A percentile compares a stretch with the other conserved stretches of the same genome.
These are phyloP conservation scores for Citrullus amarus DNA, from an alignment of 306 rosid species.

Conservation along the genomic window DNA sequence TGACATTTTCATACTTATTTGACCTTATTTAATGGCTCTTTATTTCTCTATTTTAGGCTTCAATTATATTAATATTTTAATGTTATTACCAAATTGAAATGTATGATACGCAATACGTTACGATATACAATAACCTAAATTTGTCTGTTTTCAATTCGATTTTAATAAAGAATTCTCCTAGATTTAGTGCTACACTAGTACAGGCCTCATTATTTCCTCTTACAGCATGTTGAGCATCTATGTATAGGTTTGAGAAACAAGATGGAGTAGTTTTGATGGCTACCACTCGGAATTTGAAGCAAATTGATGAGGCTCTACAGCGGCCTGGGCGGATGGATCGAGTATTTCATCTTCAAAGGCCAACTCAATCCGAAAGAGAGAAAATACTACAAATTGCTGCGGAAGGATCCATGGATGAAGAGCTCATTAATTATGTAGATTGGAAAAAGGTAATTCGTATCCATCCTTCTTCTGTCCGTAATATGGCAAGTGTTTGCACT, in stretches of 20 bases:
- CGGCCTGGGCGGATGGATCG: constrained; percentile 99
- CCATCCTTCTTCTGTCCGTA: neutral
- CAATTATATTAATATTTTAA: too few relatives aligned
- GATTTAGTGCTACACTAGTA: neutral
- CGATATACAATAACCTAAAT: too few relatives aligned
- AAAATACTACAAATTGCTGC: constrained; percentile 66
- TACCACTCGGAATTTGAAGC: constrained; percentile 81
- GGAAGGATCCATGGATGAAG: constrained; percentile 80
- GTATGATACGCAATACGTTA: too few relatives aligned
- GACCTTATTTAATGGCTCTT: too few relatives aligned
- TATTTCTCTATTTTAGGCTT: too few relatives aligned
- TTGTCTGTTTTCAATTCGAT: neutral
- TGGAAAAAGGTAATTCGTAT: constrained; percentile 73
- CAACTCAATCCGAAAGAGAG: constrained; percentile 86
- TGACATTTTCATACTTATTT: too few relatives aligned
- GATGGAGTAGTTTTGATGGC: constrained; percentile 99
- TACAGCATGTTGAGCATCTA: constrained; percentile 8
- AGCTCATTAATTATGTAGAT: constrained; percentile 74
- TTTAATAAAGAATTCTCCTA: neutral
- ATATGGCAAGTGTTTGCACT: constrained; percentile 5
- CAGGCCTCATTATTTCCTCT: neutral
- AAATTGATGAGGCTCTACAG: constrained; percentile 86
- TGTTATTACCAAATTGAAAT: too few relatives aligned
- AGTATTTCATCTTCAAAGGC: constrained; percentile 94
- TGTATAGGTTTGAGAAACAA: constrained; percentile 86